Conservation (phyloP, 345 rosid species). For the Citrus medica region DNA sequence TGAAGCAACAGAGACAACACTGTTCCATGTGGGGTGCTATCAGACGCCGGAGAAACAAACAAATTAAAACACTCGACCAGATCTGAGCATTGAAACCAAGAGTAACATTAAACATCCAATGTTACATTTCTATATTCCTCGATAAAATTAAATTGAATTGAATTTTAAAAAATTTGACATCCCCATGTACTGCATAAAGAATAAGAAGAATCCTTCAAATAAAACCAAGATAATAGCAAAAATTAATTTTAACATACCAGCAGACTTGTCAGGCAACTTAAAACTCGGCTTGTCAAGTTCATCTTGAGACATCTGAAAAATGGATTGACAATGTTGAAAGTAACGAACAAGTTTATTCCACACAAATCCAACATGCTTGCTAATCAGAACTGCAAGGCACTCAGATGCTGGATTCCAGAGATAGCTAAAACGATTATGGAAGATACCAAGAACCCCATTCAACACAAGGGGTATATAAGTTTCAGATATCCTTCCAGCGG, state of each 20-base stretch:
- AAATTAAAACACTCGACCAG: constrained; percentile 47
- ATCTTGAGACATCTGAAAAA: constrained; percentile 32
- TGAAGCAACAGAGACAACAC: constrained; percentile 64
- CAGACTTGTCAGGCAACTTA: constrained; percentile 27
- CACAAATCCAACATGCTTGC: constrained; percentile 42
- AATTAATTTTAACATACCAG: constrained; percentile 40
- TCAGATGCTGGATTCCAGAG: constrained; percentile 70
- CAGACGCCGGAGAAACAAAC: constrained; percentile 48
- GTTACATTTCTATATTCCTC: neutral
- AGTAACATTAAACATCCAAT: constrained; percentile 5
- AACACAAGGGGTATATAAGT: constrained; percentile 52
- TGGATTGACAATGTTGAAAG: constrained; percentile 45
- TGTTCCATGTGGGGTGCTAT: constrained; percentile 44
- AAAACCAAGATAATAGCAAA: neutral
- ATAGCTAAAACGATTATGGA: constrained; percentile 60
- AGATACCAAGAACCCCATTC: constrained; percentile 72
- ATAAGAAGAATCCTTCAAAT: neutral
- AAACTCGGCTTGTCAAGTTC: constrained; percentile 31
- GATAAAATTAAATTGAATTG: too few species aligned
- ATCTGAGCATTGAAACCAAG: constrained; percentile 46
- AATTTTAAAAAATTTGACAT: neutral
- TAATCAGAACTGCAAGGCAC: constrained; percentile 67
- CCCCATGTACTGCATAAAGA: neutral
- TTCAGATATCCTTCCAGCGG: constrained; percentile 64
- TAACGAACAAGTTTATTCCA: constrained; percentile 63